phyloP scores from a whole-genome alignment of 2,329 filamentous ascomycete genomes.

The Periconia sp. region DNA sequence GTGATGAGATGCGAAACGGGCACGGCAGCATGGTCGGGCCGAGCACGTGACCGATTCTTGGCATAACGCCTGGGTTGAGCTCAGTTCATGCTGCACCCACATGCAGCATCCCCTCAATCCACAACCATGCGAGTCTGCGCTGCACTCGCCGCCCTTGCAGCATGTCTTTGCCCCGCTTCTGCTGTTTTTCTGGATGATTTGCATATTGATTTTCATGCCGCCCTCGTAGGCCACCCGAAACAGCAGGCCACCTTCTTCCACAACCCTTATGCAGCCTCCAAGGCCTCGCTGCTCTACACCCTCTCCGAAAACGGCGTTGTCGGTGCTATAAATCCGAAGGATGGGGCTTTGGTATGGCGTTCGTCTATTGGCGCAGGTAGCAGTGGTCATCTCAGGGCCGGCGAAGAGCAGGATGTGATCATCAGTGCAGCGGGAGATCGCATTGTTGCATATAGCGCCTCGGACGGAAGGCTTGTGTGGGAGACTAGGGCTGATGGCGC shows the following conservation, averaged over 20 bases:
- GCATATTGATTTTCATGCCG: conserved; percentile 91
- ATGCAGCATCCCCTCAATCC: conserved; percentile 18
- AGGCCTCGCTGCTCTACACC: conserved; percentile 89
- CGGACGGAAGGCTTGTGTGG: conserved; percentile 82
- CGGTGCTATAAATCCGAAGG: conserved; percentile 87
- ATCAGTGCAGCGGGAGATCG: conserved; percentile 73
- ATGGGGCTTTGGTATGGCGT: conserved; percentile 84
- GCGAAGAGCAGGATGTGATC: conserved; percentile 79
- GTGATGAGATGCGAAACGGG: too few relatives aligned
- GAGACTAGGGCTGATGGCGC: conserved; percentile 63
- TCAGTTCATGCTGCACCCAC: not conserved
- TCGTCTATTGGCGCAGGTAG: conserved; percentile 55
- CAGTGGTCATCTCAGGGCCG: conserved; percentile 66
- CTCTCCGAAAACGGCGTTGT: conserved; percentile 83
- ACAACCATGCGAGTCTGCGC: conserved; percentile 46
- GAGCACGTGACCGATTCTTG: not conserved
- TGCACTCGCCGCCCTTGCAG: conserved; percentile 40
- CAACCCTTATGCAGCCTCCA: conserved; percentile 78
- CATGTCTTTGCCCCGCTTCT: conserved; percentile 57
- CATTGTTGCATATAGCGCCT: conserved; percentile 82
- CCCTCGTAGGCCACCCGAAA: conserved; percentile 83
- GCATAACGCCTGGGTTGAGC: not conserved
- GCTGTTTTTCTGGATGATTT: conserved; percentile 92
- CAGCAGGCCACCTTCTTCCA: conserved; percentile 93
- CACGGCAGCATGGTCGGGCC: not conserved